phyloP scores from a whole-genome alignment of 331 rosid species.

The Acacia pycnantha region DNA sequence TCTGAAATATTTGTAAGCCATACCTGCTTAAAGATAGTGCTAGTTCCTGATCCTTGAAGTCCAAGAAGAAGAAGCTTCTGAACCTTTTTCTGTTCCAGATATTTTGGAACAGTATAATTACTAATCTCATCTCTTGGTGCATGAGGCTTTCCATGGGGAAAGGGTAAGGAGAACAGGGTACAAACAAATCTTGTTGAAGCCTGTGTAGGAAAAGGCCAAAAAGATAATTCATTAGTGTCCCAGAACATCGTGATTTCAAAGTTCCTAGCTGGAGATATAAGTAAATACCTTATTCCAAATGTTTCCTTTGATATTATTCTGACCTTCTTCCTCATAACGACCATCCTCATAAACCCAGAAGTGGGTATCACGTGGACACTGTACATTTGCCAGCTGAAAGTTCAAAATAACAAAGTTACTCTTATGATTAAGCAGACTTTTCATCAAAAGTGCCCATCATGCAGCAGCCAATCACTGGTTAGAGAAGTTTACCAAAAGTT shows the following conservation, averaged over 20 bases:
- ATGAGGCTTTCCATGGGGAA: constrained; percentile 80
- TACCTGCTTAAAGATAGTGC: constrained; percentile 98
- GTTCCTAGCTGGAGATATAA: constrained; percentile 25
- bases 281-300: constrained; percentile 94
- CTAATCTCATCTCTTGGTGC: constrained; percentile 80
- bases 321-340: constrained; percentile 99
- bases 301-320: constrained; percentile 95
- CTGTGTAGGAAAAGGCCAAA: constrained; percentile 51
- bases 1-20: constrained; percentile 1
- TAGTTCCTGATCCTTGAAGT: constrained; percentile 92
- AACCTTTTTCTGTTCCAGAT: constrained; percentile 76
- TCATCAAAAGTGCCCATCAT: constrained; percentile 2
- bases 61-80: constrained; percentile 99
- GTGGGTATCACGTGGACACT: constrained; percentile 99
- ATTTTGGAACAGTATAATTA: constrained; percentile 78
- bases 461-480: constrained; percentile 4
- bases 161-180: constrained; percentile 81
- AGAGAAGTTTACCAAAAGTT: not conserved
- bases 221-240: constrained; percentile 28
- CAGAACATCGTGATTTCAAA: not conserved
- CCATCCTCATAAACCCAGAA: constrained; percentile 99
- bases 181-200: constrained; percentile 83
- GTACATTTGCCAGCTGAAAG: constrained; percentile 93
- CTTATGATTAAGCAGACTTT: not conserved
- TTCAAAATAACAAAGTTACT: constrained; percentile 31